Evolutionary conservation across 2,329 filamentous ascomycete species (phyloP).

Genomic region (Aspergillus costaricaensis): DNA sequence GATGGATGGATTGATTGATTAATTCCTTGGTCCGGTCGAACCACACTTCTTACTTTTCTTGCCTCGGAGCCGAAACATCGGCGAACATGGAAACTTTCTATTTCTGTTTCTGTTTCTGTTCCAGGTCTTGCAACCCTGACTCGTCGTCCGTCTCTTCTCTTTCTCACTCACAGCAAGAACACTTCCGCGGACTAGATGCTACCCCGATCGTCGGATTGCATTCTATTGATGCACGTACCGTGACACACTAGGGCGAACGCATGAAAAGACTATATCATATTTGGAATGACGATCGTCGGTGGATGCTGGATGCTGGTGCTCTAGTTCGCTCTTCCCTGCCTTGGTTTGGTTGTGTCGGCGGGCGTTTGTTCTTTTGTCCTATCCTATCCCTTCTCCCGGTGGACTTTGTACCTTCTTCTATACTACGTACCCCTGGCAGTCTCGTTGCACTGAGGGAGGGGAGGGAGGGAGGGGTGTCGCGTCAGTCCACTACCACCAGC

Average conservation of each 20-base stretch:
- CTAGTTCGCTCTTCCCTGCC: neutral
- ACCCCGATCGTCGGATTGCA: neutral
- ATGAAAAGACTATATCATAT: neutral
- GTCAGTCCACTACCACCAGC: neutral
- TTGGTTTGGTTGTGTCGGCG: neutral
- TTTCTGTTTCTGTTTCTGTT: too few species aligned
- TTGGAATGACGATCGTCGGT: conserved; percentile 1
- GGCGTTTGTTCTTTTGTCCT: neutral
- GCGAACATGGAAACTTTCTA: too few species aligned
- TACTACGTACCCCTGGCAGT: neutral
- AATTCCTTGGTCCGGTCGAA: neutral
- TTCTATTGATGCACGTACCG: neutral
- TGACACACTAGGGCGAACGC: conserved; percentile 1
- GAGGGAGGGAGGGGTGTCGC: too few species aligned
- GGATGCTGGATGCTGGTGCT: neutral
- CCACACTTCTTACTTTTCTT: neutral
- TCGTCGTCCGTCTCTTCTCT: neutral
- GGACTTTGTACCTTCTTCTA: too few species aligned
- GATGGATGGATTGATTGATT: too few species aligned
- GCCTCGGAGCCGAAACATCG: neutral
- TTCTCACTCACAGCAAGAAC: neutral
- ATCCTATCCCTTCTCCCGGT: neutral
- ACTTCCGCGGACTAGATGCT: neutral
- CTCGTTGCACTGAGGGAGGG: neutral
- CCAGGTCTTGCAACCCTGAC: neutral